Evolutionary conservation across 345 rosid genomes (phyloP), one percentile per base, ranked within the genome.

Genomic region (Physaria fendleri): DNA sequence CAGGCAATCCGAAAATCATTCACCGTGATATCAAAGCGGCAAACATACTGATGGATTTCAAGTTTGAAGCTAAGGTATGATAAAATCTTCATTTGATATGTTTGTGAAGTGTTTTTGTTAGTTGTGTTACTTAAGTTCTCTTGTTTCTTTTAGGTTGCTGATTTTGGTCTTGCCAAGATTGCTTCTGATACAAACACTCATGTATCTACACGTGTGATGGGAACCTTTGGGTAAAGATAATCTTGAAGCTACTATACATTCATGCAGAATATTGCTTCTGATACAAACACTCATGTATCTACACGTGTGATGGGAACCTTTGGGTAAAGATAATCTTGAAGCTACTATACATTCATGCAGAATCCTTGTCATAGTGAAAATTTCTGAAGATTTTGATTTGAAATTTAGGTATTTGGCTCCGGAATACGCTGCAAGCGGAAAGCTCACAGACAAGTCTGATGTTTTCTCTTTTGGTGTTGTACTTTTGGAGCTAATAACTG

Each of bases 191-290:
- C 69, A 62, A 76, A 87, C 59, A 89, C 99, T 42, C 99, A 93
- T 74, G 82, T 89, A 49, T 93, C 99, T 17, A 93, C 96, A 8
- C 74, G 99, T 3, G 97, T 89, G 60, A 87, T 93, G 97, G 99
- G 99, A 64, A 89, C 99, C 11, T 69, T 69, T 14, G 74, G 74
- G 74, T 68, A 68, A 56, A 47, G 0, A 57, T 46, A 3, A 56
- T 49, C 52, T 5, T 48, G 44, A 58, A 49, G 13, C 35, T 44
- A 29, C 44, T 45, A 37, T 6, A 8, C 14, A 14, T 21, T n/a
- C n/a, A n/a, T n/a, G n/a, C n/a, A n/a, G n/a, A 93, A 87, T 74
- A 44, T 87, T 18, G 32, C 85, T 66, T 83, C 90, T 55, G 99
- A 89, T 64, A 68, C 69, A 62, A 76, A 87, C 59, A 89, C 99